A percentile compares a stretch with the other conserved stretches of the same genome.
Evolutionary conservation across 2,329 filamentous ascomycete species (phyloP).

Genomic region (Clarireedia homoeocarpa): DNA sequence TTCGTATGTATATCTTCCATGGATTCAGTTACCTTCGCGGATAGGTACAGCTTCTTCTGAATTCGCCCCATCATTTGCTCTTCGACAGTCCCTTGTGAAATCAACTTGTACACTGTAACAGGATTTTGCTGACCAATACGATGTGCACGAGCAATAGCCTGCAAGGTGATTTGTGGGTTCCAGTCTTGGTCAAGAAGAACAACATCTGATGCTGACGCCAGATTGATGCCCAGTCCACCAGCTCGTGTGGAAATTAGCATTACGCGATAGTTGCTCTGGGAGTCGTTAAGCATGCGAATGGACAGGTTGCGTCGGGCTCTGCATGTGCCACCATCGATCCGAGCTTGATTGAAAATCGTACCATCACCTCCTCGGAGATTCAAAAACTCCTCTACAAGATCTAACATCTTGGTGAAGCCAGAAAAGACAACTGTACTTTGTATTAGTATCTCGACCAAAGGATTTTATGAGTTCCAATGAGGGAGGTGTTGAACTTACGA

Average conservation of each 20-base stretch:
- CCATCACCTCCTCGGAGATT: constrained; percentile 40
- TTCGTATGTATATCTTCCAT: constrained; percentile 45
- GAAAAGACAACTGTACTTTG: constrained; percentile 67
- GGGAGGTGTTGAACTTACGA: constrained; percentile 53
- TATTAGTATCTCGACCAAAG: background rate
- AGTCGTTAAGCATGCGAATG: constrained; percentile 89
- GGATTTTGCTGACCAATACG: constrained; percentile 94
- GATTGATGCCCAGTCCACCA: constrained; percentile 92
- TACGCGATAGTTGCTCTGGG: constrained; percentile 71
- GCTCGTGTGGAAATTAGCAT: constrained; percentile 91
- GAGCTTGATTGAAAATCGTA: constrained; percentile 62
- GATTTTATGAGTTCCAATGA: background rate
- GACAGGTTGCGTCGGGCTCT: constrained; percentile 84
- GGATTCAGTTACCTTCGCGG: constrained; percentile 50
- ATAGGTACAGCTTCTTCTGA: constrained; percentile 52
- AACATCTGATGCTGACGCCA: constrained; percentile 92
- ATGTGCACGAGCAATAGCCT: constrained; percentile 87
- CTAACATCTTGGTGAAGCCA: constrained; percentile 82
- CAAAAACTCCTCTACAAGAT: constrained; percentile 87
- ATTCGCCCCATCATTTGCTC: constrained; percentile 63
- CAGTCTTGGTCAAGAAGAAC: constrained; percentile 97
- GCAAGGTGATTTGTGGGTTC: constrained; percentile 95
- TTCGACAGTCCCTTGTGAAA: constrained; percentile 80
- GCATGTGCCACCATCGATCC: constrained; percentile 74
- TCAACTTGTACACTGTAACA: constrained; percentile 88